Percentiles rank a stretch among this genome's conserved stretches.
These are phyloP conservation scores for Pseudocercospora eumusae DNA, from an alignment of 2,329 filamentous ascomycete genomes.

Conservation along the genomic window DNA sequence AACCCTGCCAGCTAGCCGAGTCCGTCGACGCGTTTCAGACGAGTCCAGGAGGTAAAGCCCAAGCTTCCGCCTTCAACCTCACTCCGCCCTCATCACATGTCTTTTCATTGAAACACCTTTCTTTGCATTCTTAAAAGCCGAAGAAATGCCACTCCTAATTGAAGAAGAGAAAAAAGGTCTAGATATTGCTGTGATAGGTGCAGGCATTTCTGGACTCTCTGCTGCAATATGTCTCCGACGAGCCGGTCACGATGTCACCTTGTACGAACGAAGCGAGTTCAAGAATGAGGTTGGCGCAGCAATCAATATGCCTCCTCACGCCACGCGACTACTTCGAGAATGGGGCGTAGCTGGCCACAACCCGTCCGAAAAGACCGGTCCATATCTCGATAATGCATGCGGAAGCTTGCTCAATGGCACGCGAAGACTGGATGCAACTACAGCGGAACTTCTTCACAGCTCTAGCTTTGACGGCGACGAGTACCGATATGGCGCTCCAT, in stretches of 20 bases:
- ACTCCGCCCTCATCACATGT: background rate
- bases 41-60: slow-evolving; percentile 4
- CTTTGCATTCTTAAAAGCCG: background rate
- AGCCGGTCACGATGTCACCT: slow-evolving; percentile 35
- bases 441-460: slow-evolving; percentile 7
- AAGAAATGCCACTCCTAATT: slow-evolving; percentile 1
- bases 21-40: slow-evolving; percentile 4
- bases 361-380: slow-evolving; percentile 9
- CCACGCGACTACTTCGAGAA: slow-evolving; percentile 5
- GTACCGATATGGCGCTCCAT: slow-evolving; percentile 13
- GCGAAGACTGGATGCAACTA: slow-evolving; percentile 12
- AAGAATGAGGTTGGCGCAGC: slow-evolving; percentile 36
- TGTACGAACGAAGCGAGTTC: slow-evolving; percentile 34
- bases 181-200: slow-evolving; percentile 29
- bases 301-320: slow-evolving; percentile 30
- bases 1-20: background rate
- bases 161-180: slow-evolving; percentile 2
- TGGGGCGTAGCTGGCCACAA: slow-evolving; percentile 11
- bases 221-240: slow-evolving; percentile 34
- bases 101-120: background rate
- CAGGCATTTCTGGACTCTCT: slow-evolving; percentile 36
- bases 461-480: slow-evolving; percentile 10
- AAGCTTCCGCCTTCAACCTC: slow-evolving; percentile 2
- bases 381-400: slow-evolving; percentile 7
- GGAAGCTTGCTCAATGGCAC: slow-evolving; percentile 12